Percentiles rank a stretch among this genome's conserved stretches.
phyloP scores from a whole-genome alignment of 805 yeast species.

The Vanderwaltozyma verrucispora region DNA sequence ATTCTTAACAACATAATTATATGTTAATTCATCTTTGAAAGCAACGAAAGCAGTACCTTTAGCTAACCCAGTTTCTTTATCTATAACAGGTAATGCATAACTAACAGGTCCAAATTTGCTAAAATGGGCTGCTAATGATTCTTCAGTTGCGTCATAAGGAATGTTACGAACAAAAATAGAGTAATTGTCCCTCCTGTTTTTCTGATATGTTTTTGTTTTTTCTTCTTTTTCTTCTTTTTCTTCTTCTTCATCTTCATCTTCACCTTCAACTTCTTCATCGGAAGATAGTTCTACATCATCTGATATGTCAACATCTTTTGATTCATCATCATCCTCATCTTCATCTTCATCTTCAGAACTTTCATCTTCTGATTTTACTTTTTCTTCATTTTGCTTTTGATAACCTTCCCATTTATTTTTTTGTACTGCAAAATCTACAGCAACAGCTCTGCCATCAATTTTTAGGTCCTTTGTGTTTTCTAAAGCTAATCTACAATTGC shows the following conservation, averaged over 20 bases:
- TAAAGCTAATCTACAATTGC: conserved; percentile 72
- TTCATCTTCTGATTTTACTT: conserved; percentile 27
- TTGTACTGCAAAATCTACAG: conserved; percentile 88
- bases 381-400: conserved; percentile 35
- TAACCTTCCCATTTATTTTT: conserved; percentile 70
- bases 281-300: conserved; percentile 29
- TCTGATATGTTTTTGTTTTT: conserved; percentile 24
- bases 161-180: conserved; percentile 85
- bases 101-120: conserved; percentile 73
- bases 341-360: conserved; percentile 28
- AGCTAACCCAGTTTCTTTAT: conserved; percentile 74
- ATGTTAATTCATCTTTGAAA: conserved; percentile 52
- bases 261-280: conserved; percentile 23
- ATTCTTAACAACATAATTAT: conserved; percentile 54
- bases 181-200: conserved; percentile 55
- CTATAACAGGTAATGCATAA: conserved; percentile 90
- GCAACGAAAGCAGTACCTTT: conserved; percentile 95
- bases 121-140: conserved; percentile 69
- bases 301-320: conserved; percentile 26
- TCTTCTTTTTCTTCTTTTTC: conserved; percentile 27
- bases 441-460: conserved; percentile 83
- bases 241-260: conserved; percentile 28
- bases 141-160: conserved; percentile 89
- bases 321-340: conserved; percentile 23
- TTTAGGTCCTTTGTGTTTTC: conserved; percentile 64